Evolutionary conservation across 2,329 filamentous ascomycete species (phyloP), one percentile per base, ranked within the genome.

Genomic region (Clonostachys rosea): DNA sequence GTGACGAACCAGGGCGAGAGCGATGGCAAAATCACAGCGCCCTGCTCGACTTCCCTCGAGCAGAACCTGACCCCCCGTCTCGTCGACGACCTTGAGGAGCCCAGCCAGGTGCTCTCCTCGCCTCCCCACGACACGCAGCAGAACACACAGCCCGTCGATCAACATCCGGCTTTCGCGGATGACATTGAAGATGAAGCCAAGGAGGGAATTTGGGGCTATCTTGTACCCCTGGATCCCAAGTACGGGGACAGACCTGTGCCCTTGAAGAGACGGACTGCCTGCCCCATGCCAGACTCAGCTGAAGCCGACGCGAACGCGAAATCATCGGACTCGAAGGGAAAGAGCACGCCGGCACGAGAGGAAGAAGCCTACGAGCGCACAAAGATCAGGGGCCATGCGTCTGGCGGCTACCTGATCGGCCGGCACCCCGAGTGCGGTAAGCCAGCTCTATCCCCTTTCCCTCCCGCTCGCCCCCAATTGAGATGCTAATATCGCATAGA

Each of bases 161-260:
- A 87, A 4, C 81, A 89, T 30, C 73, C 81, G 49, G 79, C 81
- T 24, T 78, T 92, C 42, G 84, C 84, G 11, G 88, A 91, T 52
- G 90, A 95, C 48, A 88, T 95, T 5, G 81, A 91, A 52, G 88
- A 96, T 61, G 91, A 96, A 68, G 81, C 74, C 51, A 76, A 81
- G 42, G 88, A 95, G 63, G 90, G 90, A 9, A 90, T 97, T 2
- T 99, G 94, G 94, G 95, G 95, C 12, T 99, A 97, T 59, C 74
- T 99, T 6, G 81, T 96, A 46, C 90, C 92, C 3, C 71, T 96
- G 20, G 85, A 92, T 59, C 77, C 79, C 45, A 81, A 79, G 53
- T 83, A 86, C 46, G 85, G 66, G 40, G 83, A 67, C 69, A 87
- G 64, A 67, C 95, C 68, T 42, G 59, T 81, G 18, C 87, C 95